Evolutionary conservation across 2,329 filamentous ascomycete genomes (phyloP).

Genomic region (Colletotrichum trifolii): DNA sequence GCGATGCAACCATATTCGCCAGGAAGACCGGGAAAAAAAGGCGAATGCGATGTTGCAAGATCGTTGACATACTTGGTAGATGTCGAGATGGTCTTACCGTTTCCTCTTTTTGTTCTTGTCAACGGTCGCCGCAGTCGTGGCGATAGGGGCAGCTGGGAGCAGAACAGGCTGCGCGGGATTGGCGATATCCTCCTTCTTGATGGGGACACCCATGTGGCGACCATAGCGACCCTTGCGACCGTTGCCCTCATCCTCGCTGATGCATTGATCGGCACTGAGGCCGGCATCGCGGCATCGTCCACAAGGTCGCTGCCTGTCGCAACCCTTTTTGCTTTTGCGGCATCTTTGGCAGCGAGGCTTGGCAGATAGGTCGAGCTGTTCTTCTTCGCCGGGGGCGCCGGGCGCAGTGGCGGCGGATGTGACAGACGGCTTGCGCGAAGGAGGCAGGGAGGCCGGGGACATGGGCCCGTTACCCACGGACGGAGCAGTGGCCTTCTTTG

Average conservation of each 20-base stretch:
- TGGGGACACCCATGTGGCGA: constrained; percentile 75
- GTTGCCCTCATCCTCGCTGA: constrained; percentile 98
- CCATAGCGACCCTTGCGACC: constrained; percentile 94
- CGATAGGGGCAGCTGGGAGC: constrained; percentile 57
- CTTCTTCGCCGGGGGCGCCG: constrained; percentile 79
- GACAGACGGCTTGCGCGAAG: constrained; percentile 81
- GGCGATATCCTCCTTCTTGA: constrained; percentile 66
- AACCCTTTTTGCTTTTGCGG: constrained; percentile 99
- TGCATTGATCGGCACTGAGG: constrained; percentile 90
- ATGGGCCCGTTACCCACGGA: constrained; percentile 55
- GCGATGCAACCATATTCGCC: no score
- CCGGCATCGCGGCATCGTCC: constrained; percentile 96
- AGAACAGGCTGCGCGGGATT: constrained; percentile 50
- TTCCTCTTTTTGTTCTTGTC: constrained; percentile 74
- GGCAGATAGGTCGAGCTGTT: constrained; percentile 90
- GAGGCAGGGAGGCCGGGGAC: constrained; percentile 74
- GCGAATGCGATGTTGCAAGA: background rate
- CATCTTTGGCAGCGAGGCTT: constrained; percentile 98
- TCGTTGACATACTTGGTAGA: background rate
- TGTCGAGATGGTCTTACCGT: constrained; percentile 52
- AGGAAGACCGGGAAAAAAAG: background rate
- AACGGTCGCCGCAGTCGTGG: constrained; percentile 45
- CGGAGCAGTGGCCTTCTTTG: constrained; percentile 58
- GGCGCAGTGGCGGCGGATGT: constrained; percentile 65
- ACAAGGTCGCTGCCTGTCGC: constrained; percentile 94